Conservation (phyloP, 208 protist genomes). For the Trypanosoma rangeli region DNA sequence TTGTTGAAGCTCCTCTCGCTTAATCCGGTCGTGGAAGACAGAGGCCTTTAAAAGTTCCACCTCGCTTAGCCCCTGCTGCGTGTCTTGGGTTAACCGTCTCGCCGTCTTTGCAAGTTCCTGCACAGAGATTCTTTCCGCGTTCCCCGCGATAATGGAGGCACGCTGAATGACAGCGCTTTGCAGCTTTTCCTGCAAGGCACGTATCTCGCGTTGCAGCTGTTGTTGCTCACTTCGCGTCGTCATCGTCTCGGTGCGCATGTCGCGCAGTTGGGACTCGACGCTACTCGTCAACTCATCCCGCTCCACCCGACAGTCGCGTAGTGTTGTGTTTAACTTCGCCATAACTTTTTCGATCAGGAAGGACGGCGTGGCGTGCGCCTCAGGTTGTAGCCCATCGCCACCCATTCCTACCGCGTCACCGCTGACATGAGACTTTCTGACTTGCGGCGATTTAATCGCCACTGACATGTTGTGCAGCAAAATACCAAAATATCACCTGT, state of each 20-base stretch:
- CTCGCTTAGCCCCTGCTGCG: background rate
- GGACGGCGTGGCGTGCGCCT: background rate
- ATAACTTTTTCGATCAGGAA: slow-evolving; percentile 8
- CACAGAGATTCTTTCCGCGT: background rate
- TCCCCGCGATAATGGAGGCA: background rate
- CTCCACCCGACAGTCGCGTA: slow-evolving; percentile 12
- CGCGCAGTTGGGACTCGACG: slow-evolving; percentile 13
- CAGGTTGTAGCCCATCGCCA: too few relatives aligned
- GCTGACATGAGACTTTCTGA: too few relatives aligned
- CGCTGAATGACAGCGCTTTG: slow-evolving; percentile 13
- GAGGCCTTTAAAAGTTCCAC: background rate
- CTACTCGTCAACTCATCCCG: slow-evolving; percentile 7
- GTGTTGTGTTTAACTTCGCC: slow-evolving; percentile 13
- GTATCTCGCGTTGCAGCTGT: slow-evolving; percentile 16
- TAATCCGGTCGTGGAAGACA: slow-evolving; percentile 15
- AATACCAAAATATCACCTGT: too few relatives aligned
- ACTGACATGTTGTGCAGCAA: too few relatives aligned
- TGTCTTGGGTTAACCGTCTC: slow-evolving; percentile 51
- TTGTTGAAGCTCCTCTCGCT: slow-evolving; percentile 14
- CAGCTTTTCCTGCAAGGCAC: slow-evolving; percentile 24
- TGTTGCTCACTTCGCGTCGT: slow-evolving; percentile 2
- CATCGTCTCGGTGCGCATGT: slow-evolving; percentile 11
- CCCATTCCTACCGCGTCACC: too few relatives aligned
- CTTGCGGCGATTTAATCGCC: too few relatives aligned
- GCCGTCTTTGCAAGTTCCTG: background rate